Evolutionary conservation across 1,139 yeast genomes (phyloP).

Genomic region (Pichia sp.): DNA sequence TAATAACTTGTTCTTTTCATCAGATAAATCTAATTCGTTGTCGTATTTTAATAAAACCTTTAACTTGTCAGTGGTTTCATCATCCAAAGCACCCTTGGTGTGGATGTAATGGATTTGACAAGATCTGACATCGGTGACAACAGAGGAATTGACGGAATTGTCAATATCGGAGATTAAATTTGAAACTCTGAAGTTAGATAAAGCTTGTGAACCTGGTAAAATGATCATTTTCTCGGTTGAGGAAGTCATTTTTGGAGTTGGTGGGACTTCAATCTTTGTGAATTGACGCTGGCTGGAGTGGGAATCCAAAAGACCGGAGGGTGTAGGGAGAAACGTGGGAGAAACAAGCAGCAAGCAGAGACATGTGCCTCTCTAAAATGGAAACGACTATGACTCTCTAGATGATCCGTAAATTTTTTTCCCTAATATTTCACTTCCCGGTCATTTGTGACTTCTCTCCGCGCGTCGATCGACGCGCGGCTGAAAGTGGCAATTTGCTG

Average conservation of each 20-base stretch:
- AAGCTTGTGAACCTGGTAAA: constrained; percentile 88
- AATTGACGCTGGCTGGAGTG: background rate
- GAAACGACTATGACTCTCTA: too few relatives aligned
- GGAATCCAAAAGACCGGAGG: background rate
- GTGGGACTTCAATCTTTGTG: constrained; percentile 1
- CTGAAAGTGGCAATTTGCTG: background rate
- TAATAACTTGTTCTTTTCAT: constrained; percentile 48
- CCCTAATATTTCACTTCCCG: too few relatives aligned
- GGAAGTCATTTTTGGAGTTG: constrained; percentile 6
- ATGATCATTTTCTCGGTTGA: constrained; percentile 44
- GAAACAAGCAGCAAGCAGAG: background rate
- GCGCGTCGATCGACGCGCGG: constrained; percentile 4
- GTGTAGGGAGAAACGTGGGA: background rate
- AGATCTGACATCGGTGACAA: constrained; percentile 68
- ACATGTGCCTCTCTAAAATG: too few relatives aligned
- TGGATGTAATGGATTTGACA: constrained; percentile 83
- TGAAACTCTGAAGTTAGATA: constrained; percentile 81
- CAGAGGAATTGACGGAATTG: constrained; percentile 59
- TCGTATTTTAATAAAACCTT: constrained; percentile 75
- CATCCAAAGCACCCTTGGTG: constrained; percentile 40
- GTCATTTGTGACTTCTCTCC: background rate
- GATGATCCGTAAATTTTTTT: too few relatives aligned
- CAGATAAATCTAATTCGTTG: constrained; percentile 54
- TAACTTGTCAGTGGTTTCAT: constrained; percentile 48
- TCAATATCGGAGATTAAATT: constrained; percentile 73